Evolutionary conservation across 495 filamentous ascomycete genomes (phyloP), one percentile per base, ranked within the genome.

Genomic region (Lichenothelia convexa): DNA sequence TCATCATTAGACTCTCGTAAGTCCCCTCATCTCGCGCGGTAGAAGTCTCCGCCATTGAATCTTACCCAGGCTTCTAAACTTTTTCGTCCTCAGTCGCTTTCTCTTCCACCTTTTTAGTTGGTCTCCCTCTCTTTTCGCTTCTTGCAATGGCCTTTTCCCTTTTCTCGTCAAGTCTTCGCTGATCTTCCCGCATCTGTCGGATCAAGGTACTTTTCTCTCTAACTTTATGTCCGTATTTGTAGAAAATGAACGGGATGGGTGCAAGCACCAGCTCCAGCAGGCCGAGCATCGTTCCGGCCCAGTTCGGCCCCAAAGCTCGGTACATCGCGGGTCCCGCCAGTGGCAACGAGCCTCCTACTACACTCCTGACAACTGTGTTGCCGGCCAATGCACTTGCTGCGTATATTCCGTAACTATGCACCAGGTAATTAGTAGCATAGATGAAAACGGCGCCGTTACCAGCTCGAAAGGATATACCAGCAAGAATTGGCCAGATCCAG

Each of bases 391-490:
- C 82, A 11, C 69, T 75, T 0, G 83, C 83, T 0, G 79, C 70
- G 46, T 75, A 87, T 34, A 82, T 68, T 21, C 78, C 81, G 48
- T 92, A 92, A 12, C 70, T 67, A 20, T 71, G 63, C 4, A 80
- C 78, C 1, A 92, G 60, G 48, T 91, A 92, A 42, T 80, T 85
- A 11, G 60, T 67, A 0, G 75, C 69, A 46, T 87, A 85, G 46
- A 89, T 82, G 53, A 91, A 92, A 35, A 75, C 70, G 2, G 72
- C 63, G 2, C 70, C 70, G 44, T 87, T 89, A 0, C 83, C 83
- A 3, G 70, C 60, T 11, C 80, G 80, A 48, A 87, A 92, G 4
- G 78, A 77, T 5, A 91, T 63, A 16, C 82, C 81, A 3, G 79
- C 75, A 3, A 79, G 54, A 44, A 89, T 74, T 13, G 81, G 78